Evolutionary conservation across 1,284 basidiomycete genomes (phyloP), one percentile per base, ranked within the genome.

Genomic region (Boletus sp.): DNA sequence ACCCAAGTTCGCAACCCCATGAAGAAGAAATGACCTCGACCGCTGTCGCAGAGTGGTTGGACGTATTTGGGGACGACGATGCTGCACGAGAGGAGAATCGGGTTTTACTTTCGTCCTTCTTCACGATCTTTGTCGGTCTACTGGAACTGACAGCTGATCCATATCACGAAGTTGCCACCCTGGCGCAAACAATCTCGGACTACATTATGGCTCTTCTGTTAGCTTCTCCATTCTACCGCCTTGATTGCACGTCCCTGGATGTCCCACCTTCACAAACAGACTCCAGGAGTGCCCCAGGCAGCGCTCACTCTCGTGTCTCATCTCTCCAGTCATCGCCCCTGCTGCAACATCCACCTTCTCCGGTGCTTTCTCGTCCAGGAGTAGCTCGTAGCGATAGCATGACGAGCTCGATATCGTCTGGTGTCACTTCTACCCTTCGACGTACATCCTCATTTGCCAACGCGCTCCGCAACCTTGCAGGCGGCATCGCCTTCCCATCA

Each of bases 61-160:
- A 87, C 56, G 78, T 77, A 2, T 86, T 90, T 68, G 79, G 81
- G 9, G 85, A 90, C 30, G 87, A 94, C 53, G 88, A 90, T 14
- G 78, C 79, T 31, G 75, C 81, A 54, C 82, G 92, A 59, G 89
- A 92, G 66, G 90, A 94, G 71, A 93, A 93, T 70, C 83, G 93
- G 23, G 91, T 95, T 8, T 74, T 96, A 10, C 79, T 98, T 28
- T 93, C 92, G 2, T 94, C 91, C 0, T 95, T 96, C 80, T 95
- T 94, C 81, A 95, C 95, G 30, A 92, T 98, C 67, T 97, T 94
- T 71, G 90, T 91, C 37, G 86, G 92, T 5, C 82, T 99, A 14
- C 81, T 98, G 58, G 96, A 98, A 75, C 82, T 99, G 14, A 94
- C 94, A 1, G 90, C 91, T 14, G 97, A 99, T 71, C 92, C 96